Conservation (phyloP, 2,329 filamentous ascomycete genomes). For the Ascochyta fabae region DNA sequence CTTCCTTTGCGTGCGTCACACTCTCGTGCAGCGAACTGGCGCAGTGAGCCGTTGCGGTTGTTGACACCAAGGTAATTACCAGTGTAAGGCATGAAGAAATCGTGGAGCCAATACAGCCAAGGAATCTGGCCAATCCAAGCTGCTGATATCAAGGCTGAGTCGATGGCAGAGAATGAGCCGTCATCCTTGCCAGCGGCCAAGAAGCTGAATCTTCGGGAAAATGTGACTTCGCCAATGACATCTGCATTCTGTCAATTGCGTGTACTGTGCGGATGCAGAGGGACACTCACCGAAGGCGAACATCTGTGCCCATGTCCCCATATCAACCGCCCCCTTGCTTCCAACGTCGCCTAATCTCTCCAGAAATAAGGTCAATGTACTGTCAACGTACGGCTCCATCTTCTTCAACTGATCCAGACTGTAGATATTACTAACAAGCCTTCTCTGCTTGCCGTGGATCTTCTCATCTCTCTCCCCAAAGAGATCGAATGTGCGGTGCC, state of each 20-base stretch:
- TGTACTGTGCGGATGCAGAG: no score
- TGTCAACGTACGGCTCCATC: slow-evolving; percentile 50
- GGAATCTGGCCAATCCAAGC: slow-evolving; percentile 51
- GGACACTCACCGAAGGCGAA: slow-evolving; percentile 47
- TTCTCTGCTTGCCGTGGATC: slow-evolving; percentile 20
- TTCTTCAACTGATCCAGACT: slow-evolving; percentile 43
- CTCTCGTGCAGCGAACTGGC: slow-evolving; percentile 35
- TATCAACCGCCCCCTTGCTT: slow-evolving; percentile 29
- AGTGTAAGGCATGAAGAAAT: slow-evolving; percentile 45
- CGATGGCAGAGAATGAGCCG: slow-evolving; percentile 45
- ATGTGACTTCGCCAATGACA: slow-evolving; percentile 52
- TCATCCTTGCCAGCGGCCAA: slow-evolving; percentile 46
- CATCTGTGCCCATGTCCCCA: slow-evolving; percentile 50
- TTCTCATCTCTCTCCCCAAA: slow-evolving; percentile 22
- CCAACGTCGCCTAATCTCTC: slow-evolving; percentile 4
- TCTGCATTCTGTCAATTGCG: slow-evolving; percentile 26
- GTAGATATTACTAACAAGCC: slow-evolving; percentile 39
- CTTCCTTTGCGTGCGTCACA: slow-evolving; percentile 16
- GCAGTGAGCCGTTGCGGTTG: slow-evolving; percentile 43
- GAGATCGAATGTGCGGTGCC: slow-evolving; percentile 17
- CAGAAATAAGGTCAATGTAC: slow-evolving; percentile 6
- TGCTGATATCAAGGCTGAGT: slow-evolving; percentile 40
- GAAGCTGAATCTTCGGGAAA: slow-evolving; percentile 49
- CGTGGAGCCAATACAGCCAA: slow-evolving; percentile 44
- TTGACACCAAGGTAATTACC: slow-evolving; percentile 47